phyloP scores from a whole-genome alignment of 805 yeast species.

The Teunomyces panamensis region DNA sequence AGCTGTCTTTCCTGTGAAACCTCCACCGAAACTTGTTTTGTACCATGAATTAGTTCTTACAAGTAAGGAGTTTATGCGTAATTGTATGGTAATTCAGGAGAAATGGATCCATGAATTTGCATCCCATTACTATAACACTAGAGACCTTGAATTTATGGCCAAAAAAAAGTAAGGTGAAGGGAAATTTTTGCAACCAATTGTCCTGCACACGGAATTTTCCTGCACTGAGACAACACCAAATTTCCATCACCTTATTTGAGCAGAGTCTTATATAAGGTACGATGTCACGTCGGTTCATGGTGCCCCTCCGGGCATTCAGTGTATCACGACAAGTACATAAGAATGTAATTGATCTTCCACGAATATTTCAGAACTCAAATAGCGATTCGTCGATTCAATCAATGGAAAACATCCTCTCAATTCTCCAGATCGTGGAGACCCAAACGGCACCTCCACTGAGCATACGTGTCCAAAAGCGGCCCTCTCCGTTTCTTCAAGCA shows the following conservation, averaged over 20 bases:
- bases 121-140: constrained; percentile 49
- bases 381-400: constrained; percentile 6
- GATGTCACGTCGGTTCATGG: not conserved
- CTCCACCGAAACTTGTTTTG: constrained; percentile 70
- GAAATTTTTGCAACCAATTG: not conserved
- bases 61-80: constrained; percentile 83
- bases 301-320: not conserved
- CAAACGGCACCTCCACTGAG: constrained; percentile 1
- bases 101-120: constrained; percentile 74
- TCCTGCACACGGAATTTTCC: not conserved
- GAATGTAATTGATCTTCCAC: constrained; percentile 1
- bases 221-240: not conserved
- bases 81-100: constrained; percentile 69
- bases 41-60: constrained; percentile 86
- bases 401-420: constrained; percentile 13
- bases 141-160: constrained; percentile 21
- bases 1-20: constrained; percentile 57
- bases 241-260: not conserved
- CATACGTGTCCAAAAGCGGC: not conserved
- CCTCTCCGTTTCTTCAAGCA: constrained; percentile 9
- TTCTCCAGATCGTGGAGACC: constrained; percentile 11
- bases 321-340: not conserved
- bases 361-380: constrained; percentile 1
- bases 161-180: not conserved
- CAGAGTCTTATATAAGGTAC: not conserved